phyloP scores from a whole-genome alignment of 2,329 filamentous ascomycete species.

The Ciborinia camelliae region DNA sequence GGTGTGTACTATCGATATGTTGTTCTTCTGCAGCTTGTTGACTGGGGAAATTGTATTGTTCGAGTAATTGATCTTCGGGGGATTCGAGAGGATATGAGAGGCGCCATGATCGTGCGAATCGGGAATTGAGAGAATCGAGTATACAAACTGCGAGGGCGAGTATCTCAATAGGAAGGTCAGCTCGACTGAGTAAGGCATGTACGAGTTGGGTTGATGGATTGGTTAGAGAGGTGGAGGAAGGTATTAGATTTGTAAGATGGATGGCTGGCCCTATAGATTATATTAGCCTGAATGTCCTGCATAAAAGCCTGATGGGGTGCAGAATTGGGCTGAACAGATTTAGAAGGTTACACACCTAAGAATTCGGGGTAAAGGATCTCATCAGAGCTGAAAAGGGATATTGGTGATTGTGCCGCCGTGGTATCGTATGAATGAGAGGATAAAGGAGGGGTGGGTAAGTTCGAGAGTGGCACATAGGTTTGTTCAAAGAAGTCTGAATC shows the following conservation, averaged over 20 bases:
- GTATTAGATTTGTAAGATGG: constrained; percentile 64
- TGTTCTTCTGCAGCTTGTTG: constrained; percentile 32
- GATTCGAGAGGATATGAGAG: constrained; percentile 51
- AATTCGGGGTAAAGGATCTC: constrained; percentile 34
- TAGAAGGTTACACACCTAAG: constrained; percentile 31
- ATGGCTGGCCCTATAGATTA: constrained; percentile 56
- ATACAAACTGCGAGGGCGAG: constrained; percentile 64
- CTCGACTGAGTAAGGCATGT: constrained; percentile 57
- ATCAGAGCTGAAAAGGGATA: constrained; percentile 25
- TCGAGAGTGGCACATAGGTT: constrained; percentile 64
- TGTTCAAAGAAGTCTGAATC: constrained; percentile 51
- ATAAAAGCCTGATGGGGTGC: constrained; percentile 5
- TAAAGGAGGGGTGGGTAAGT: constrained; percentile 63
- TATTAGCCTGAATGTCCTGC: constrained; percentile 30
- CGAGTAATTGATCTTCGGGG: constrained; percentile 33
- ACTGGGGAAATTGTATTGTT: constrained; percentile 33
- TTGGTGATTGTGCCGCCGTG: constrained; percentile 24
- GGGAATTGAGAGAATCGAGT: constrained; percentile 60
- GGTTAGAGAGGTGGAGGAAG: constrained; percentile 58
- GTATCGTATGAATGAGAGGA: constrained; percentile 39
- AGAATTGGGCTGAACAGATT: constrained; percentile 12
- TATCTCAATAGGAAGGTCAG: constrained; percentile 57
- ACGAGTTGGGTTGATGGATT: constrained; percentile 56
- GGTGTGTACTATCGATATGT: constrained; percentile 59
- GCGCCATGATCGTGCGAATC: constrained; percentile 62